These are phyloP conservation scores for Abrus precatorius DNA, from an alignment of 306 rosid species.

Conservation along the genomic window DNA sequence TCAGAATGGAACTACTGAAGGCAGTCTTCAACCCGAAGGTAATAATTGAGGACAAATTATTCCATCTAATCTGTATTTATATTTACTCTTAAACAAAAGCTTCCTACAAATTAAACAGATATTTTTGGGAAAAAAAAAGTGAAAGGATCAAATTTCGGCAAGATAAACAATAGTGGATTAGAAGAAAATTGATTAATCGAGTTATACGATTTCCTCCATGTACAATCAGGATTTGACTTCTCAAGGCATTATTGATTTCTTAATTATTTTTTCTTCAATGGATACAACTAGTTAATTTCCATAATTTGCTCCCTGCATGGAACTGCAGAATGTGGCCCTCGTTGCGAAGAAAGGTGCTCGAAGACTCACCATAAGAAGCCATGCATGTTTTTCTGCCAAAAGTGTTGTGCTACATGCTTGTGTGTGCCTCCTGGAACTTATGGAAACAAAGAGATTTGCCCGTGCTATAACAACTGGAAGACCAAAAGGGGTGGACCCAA, in stretches of 20 bases:
- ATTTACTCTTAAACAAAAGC: background rate
- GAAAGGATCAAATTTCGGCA: no score
- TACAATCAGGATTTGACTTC: no score
- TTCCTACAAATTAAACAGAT: no score
- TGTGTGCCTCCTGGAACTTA: slow-evolving; percentile 87
- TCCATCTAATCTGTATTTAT: background rate
- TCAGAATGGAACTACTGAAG: slow-evolving; percentile 69
- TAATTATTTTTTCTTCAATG: background rate
- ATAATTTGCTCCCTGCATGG: background rate
- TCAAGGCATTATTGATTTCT: background rate
- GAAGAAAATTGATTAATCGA: no score
- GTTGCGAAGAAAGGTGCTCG: slow-evolving; percentile 70
- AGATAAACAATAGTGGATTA: no score
- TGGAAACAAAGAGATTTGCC: slow-evolving; percentile 78
- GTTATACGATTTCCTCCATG: no score
- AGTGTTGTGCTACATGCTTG: slow-evolving; percentile 78
- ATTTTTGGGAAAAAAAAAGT: no score
- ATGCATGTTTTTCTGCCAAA: slow-evolving; percentile 76
- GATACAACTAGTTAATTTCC: no score
- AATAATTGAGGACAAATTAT: background rate
- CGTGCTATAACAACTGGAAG: slow-evolving; percentile 90
- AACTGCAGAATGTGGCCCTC: slow-evolving; percentile 68
- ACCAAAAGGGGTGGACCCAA: slow-evolving; percentile 89
- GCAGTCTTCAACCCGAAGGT: slow-evolving; percentile 83
- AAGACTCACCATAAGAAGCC: slow-evolving; percentile 79